Evolutionary conservation across 164 flowering plant species (phyloP), one percentile per base, ranked within the genome.

Genomic region (Chloranthus sessilifolius): DNA sequence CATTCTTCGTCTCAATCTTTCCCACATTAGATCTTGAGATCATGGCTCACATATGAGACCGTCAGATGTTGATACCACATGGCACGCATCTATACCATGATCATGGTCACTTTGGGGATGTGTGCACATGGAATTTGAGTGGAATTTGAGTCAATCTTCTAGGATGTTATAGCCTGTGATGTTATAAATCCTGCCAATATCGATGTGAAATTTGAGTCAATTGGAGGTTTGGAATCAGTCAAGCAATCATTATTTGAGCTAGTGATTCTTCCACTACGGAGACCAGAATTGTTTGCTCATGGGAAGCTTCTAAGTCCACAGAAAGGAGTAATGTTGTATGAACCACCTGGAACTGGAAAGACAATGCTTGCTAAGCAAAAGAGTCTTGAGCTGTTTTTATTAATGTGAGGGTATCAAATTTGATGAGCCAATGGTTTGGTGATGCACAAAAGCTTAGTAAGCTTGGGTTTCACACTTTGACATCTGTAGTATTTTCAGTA

Each of bases 401-500:
- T 12, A 87, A 87, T 62, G 96, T 87, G 56, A 80, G 80, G 69
- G 65, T 84, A 54, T 75, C 96, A 40, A 84, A 82, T 66, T 59
- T 87, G 60, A 87, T 87, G 95, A 83, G 95, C 77, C 84, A 87
- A 72, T 87, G 95, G 95, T 87, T 87, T 57, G 96, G 96, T 44
- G 96, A 87, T 68, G 96, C 96, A 17, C 96, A 87, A 66, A 87
- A 87, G 31, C 87, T 87, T 56, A 92, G 96, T 87, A 48, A 57
- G 81, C n/a, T n/a, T n/a, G n/a, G n/a, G n/a, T n/a, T n/a, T n/a
- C n/a, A n/a, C n/a, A n/a, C n/a, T n/a, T n/a, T n/a, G n/a, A n/a
- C n/a, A n/a, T n/a, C n/a, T n/a, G n/a, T n/a, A n/a, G n/a, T n/a
- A n/a, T n/a, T n/a, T n/a, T n/a, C n/a, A n/a, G n/a, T n/a, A n/a